phyloP scores from a whole-genome alignment of 768 basidiomycete species.

The Filobasidium floriforme region DNA sequence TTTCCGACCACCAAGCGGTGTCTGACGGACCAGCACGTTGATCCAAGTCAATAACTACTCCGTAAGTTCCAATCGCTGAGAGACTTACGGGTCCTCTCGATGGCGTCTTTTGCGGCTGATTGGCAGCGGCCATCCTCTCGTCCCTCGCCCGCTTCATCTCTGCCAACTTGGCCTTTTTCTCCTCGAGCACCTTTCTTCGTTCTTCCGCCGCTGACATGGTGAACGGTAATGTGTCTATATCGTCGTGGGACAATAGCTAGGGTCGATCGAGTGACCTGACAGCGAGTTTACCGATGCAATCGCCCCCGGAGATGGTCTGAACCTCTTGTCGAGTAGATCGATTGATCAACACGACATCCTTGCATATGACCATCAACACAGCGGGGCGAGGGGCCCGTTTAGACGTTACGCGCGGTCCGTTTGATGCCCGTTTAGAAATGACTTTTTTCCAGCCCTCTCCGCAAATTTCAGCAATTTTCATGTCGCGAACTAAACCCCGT shows the following conservation, averaged over 20 bases:
- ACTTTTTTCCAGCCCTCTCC: too few species aligned
- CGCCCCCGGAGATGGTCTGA: too few species aligned
- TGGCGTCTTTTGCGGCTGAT: slow-evolving; percentile 27
- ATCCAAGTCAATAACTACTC: not conserved
- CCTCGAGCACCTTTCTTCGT: slow-evolving; percentile 79
- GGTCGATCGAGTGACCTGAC: too few species aligned
- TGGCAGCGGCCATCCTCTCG: slow-evolving; percentile 47
- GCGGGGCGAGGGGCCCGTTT: too few species aligned
- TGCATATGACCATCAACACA: too few species aligned
- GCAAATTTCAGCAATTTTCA: too few species aligned
- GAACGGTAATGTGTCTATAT: not conserved
- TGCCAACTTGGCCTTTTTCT: slow-evolving; percentile 77
- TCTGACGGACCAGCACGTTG: not conserved
- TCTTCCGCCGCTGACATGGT: slow-evolving; percentile 29
- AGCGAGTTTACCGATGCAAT: too few species aligned
- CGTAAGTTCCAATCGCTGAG: not conserved
- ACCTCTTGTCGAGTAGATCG: too few species aligned
- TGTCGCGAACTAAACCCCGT: too few species aligned
- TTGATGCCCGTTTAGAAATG: too few species aligned
- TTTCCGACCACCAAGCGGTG: slow-evolving; percentile 48
- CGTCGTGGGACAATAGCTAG: too few species aligned
- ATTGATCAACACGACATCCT: slow-evolving; percentile 1
- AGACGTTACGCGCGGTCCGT: too few species aligned
- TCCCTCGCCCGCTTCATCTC: slow-evolving; percentile 72
- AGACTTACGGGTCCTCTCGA: not conserved